Conservation (phyloP, 148 eudicot species). For the Chenopodium album region DNA sequence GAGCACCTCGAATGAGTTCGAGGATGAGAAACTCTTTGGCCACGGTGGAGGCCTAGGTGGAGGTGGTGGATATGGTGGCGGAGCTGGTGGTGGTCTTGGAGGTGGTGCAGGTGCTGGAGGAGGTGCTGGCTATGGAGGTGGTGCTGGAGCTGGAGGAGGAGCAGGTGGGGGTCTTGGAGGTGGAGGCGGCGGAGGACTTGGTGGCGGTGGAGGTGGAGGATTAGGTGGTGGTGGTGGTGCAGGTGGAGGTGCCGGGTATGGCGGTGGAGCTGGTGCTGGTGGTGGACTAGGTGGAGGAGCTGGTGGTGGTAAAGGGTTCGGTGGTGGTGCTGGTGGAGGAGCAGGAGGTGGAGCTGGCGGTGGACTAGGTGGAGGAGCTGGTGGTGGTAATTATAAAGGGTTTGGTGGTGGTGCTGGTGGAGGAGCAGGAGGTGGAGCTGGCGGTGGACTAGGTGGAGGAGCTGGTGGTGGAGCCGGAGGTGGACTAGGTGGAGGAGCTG, state of each 20-base stretch:
- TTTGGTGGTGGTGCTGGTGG: slow-evolving; percentile 4
- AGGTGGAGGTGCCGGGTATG: slow-evolving; percentile 5
- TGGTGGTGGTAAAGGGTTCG: slow-evolving; percentile 23
- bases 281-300: slow-evolving; percentile 6
- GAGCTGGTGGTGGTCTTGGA: slow-evolving; percentile 21
- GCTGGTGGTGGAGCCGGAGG: neutral
- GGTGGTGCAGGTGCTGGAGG: slow-evolving; percentile 5
- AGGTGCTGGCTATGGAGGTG: slow-evolving; percentile 19
- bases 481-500: neutral
- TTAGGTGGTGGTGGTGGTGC: neutral
- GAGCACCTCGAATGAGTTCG: neutral
- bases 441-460: slow-evolving; percentile 21
- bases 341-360: slow-evolving; percentile 6
- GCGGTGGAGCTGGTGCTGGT: slow-evolving; percentile 8
- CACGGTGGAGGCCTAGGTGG: slow-evolving; percentile 29
- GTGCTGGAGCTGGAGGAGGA: slow-evolving; percentile 14
- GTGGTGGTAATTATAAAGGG: neutral
- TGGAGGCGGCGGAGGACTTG: slow-evolving; percentile 13
- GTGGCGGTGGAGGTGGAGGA: slow-evolving; percentile 15
- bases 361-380: neutral
- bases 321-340: slow-evolving; percentile 18
- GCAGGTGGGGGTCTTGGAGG: slow-evolving; percentile 16
- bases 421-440: slow-evolving; percentile 19
- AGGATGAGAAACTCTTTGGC: slow-evolving; percentile 25
- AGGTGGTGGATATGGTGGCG: slow-evolving; percentile 18